Evolutionary conservation across 805 yeast species (phyloP), one percentile per base, ranked within the genome.

Genomic region (Saccharomycopsis guyanensis): DNA sequence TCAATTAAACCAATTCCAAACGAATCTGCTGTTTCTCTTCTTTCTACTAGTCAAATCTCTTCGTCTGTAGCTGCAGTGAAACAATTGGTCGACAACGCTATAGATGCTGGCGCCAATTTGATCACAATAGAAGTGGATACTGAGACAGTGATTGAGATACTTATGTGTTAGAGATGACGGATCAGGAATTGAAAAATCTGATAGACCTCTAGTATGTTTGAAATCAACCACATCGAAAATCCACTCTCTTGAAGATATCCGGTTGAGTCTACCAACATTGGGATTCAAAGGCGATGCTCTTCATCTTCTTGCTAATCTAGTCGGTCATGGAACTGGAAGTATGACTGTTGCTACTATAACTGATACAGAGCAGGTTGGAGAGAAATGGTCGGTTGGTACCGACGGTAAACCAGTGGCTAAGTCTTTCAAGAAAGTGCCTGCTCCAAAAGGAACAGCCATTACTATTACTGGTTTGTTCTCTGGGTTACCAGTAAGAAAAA

Each of bases 281-380:
- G 79, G 80, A 0, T 74, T 70, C 50, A 60, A 76, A 56, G 81
- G 80, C 5, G 73, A 72, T 49, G 76, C 78, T 0, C 55, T 76
- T 5, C 63, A 62, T 53, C 59, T 63, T 36, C 55, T 75, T 19
- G 59, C 66, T 22, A 64, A 55, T 38, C 47, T 64, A 20, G 44
- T 42, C 19, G 22, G 23, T 12, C 19, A 25, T 12, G 45, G 49
- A 3, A 29, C 25, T 16, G 40, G 44, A 7, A 23, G 39, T 7
- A 38, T 68, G 51, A 58, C 59, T 35, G 56, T 70, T 0, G 53
- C 53, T 7, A 60, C 70, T 0, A 63, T 56, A 44, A 60, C 66
- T 2, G 15, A 38, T 3, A 37, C 44, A 0, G 72, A 68, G n/a
- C 24, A 25, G 1, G 50, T 60, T 22, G 69, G 63, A 0, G 65